Percentiles rank a stretch among this genome's conserved stretches.
Evolutionary conservation across 2,329 filamentous ascomycete genomes (phyloP).

Genomic region (Claviceps sorghi): DNA sequence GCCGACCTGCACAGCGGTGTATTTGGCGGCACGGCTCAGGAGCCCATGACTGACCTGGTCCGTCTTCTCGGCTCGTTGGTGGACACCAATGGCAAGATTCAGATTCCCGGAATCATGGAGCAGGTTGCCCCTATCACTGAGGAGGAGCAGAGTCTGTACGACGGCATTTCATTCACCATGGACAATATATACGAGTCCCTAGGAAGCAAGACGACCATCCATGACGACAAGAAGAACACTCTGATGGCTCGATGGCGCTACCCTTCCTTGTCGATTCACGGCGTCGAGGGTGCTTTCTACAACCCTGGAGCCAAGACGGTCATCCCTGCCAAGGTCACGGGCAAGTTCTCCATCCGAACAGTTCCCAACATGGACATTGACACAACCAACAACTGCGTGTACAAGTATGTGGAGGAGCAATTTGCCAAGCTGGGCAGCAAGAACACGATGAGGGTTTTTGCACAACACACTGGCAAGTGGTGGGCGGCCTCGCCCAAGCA

Average conservation of each 20-base stretch:
- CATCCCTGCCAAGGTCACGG: constrained; percentile 92
- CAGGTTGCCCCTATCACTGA: constrained; percentile 79
- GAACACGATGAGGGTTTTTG: constrained; percentile 69
- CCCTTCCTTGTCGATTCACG: constrained; percentile 87
- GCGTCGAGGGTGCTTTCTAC: constrained; percentile 87
- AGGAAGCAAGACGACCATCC: constrained; percentile 76
- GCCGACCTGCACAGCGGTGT: constrained; percentile 94
- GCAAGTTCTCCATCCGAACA: constrained; percentile 96
- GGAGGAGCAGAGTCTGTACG: constrained; percentile 80
- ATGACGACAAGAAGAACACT: constrained; percentile 75
- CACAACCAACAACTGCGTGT: constrained; percentile 72
- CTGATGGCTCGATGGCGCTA: constrained; percentile 95
- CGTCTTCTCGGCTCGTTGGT: constrained; percentile 72
- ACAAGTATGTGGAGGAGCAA: constrained; percentile 66
- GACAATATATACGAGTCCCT: constrained; percentile 84
- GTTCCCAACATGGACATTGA: constrained; percentile 95
- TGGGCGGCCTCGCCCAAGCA: constrained; percentile 96
- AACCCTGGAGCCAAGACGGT: constrained; percentile 93
- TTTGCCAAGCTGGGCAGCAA: constrained; percentile 84
- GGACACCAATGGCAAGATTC: constrained; percentile 80
- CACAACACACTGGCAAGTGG: constrained; percentile 93
- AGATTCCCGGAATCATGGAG: constrained; percentile 85
- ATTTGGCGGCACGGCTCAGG: constrained; percentile 89
- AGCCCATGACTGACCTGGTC: constrained; percentile 95
- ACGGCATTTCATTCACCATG: constrained; percentile 88